Evolutionary conservation across 2,329 filamentous ascomycete species (phyloP), one percentile per base, ranked within the genome.

Genomic region (Biscogniauxia marginata): DNA sequence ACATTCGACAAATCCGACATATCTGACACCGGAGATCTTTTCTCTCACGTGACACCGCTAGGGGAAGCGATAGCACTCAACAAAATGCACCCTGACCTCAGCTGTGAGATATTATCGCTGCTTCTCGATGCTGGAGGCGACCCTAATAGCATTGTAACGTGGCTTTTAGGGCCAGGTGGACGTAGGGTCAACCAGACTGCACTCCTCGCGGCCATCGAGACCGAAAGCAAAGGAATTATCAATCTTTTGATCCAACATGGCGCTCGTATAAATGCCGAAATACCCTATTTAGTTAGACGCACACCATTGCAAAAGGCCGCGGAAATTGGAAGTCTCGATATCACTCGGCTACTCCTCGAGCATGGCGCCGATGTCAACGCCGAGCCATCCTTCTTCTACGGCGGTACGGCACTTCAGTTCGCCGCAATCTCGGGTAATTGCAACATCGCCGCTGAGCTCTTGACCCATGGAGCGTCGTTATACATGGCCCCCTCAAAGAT

Each of bases 251-350:
- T 64, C n/a, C 13, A 47, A 0, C 5, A 50, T 9, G 51, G 56
- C 4, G 63, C 60, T 8, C 9, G 55, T 3, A 24, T 64, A 3
- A 62, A 63, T 23, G 11, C n/a, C 24, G 18, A 18, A 19, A 4
- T 55, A 9, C 21, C 50, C 45, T 7, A 49, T 57, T 5, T 11
- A 7, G 39, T 50, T 24, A 22, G 25, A 18, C 46, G 48, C 9
- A 64, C 60, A 2, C 63, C 63, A 8, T 55, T 65, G 6, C 60
- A 64, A 25, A 45, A 52, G 46, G 60, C 63, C 3, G 58, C 54
- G 4, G 53, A 56, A 21, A 18, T 48, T 0, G 52, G 57, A 3
- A 54, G 51, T 13, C 23, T 59, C 7, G 22, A 46, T 2, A 58
- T 64, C 11, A 52, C 57, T 8, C 30, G 34, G 9, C 39, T 62